Evolutionary conservation across 352 stramenopile genomes (phyloP).

Genomic region (Phytopythium montanum): DNA sequence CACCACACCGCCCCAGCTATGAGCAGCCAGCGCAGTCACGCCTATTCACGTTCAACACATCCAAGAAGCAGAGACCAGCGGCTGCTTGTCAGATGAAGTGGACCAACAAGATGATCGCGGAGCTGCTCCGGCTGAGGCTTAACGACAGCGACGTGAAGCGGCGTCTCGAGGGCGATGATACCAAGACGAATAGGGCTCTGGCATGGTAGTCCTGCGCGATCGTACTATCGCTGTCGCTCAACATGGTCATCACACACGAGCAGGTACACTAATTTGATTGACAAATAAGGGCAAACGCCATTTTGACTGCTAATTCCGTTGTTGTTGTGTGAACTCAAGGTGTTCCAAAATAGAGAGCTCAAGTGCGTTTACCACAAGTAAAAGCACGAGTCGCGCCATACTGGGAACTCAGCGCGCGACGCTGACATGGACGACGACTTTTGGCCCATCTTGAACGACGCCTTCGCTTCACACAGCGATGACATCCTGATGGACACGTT

Average conservation of each 20-base stretch:
- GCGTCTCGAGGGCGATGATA: constrained; percentile 5
- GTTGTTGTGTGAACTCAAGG: not conserved
- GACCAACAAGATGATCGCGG: constrained; percentile 5
- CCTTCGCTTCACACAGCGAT: not conserved
- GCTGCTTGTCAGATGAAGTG: constrained; percentile 7
- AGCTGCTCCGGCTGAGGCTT: constrained; percentile 9
- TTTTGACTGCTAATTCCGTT: not conserved
- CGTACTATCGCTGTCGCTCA: constrained; percentile 7
- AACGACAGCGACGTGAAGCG: constrained; percentile 8
- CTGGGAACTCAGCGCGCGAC: no score
- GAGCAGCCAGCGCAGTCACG: no score
- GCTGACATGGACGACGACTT: not conserved
- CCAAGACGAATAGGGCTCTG: constrained; percentile 6
- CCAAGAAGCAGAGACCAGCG: no score
- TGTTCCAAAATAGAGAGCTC: not conserved
- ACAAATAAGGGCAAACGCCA: not conserved
- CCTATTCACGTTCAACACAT: no score
- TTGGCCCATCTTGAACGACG: not conserved
- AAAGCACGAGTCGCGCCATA: not conserved
- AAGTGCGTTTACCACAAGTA: not conserved
- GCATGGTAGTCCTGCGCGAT: constrained; percentile 10
- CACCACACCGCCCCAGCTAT: no score
- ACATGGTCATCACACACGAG: constrained; percentile 1
- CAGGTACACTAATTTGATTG: constrained; percentile 3
- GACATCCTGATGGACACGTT: not conserved